Percentiles rank a stretch among this genome's conserved stretches.
Evolutionary conservation across 2,329 filamentous ascomycete species (phyloP).

Genomic region (Dactylellina leptospora): DNA sequence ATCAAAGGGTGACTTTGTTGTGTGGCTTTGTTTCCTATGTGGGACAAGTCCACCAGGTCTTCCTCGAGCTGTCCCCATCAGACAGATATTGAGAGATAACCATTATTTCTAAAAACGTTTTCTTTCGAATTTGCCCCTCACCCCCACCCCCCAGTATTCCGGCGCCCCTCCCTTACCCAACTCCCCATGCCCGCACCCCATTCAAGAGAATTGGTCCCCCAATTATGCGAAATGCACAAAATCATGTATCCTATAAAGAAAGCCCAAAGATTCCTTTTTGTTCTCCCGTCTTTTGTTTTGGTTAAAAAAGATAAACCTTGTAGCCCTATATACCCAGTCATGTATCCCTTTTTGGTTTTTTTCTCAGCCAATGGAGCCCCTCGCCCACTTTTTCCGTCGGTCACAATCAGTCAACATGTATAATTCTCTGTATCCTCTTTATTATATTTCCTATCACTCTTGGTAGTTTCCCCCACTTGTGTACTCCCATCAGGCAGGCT

Average conservation of each 20-base stretch:
- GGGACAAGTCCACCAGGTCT: too few species aligned
- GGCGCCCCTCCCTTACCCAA: slow-evolving; percentile 14
- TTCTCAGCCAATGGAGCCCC: too few species aligned
- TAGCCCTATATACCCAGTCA: slow-evolving; percentile 53
- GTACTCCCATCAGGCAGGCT: too few species aligned
- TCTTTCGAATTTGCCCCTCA: slow-evolving; percentile 37
- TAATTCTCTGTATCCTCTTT: slow-evolving; percentile 43
- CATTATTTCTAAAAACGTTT: slow-evolving; percentile 53
- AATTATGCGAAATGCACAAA: slow-evolving; percentile 47
- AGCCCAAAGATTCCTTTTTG: slow-evolving; percentile 12
- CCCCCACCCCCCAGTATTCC: slow-evolving; percentile 15
- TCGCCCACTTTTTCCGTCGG: slow-evolving; percentile 10
- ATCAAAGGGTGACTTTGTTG: background rate
- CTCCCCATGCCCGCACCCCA: background rate
- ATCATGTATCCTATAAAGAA: slow-evolving; percentile 52
- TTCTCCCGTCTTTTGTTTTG: slow-evolving; percentile 18
- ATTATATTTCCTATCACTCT: background rate
- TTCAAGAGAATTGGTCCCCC: too few species aligned
- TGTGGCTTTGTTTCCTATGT: too few species aligned
- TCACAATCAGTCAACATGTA: slow-evolving; percentile 39
- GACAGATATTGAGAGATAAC: slow-evolving; percentile 52
- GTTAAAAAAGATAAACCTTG: slow-evolving; percentile 48
- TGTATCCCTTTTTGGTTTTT: slow-evolving; percentile 31
- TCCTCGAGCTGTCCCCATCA: background rate
- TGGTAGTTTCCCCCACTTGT: slow-evolving; percentile 33